These are phyloP conservation scores for Diaporthe batatas DNA, from an alignment of 2,329 filamentous ascomycete genomes.

Conservation along the genomic window DNA sequence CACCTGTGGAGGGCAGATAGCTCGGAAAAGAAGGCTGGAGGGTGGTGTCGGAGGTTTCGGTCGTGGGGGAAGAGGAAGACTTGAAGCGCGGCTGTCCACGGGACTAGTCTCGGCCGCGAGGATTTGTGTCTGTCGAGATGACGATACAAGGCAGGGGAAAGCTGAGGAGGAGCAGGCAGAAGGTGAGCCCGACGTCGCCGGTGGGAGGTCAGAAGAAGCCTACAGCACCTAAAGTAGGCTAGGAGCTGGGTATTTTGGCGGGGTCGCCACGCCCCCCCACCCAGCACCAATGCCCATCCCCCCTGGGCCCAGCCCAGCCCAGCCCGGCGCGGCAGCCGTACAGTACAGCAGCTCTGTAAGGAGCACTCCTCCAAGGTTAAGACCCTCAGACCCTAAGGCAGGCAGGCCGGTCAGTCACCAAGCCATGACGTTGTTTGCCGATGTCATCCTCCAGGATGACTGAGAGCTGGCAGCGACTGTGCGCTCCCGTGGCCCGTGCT, in stretches of 20 bases:
- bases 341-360: background rate
- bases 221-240: conserved; percentile 25
- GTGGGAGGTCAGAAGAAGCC: conserved; percentile 28
- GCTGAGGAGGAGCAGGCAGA: conserved; percentile 27
- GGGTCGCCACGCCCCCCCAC: conserved; percentile 30
- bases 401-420: conserved; percentile 7
- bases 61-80: background rate
- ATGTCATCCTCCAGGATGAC: conserved; percentile 28
- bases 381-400: background rate
- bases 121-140: conserved; percentile 2
- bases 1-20: conserved; percentile 15
- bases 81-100: background rate
- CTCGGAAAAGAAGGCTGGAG: conserved; percentile 7
- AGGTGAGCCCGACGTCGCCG: conserved; percentile 33
- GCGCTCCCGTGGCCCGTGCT: conserved; percentile 25
- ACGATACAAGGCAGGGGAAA: conserved; percentile 9
- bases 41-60: conserved; percentile 3
- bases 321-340: conserved; percentile 14
- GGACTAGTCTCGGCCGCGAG: background rate
- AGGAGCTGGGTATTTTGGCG: conserved; percentile 34
- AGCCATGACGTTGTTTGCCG: conserved; percentile 39
- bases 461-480: conserved; percentile 11
- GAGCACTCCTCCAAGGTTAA: conserved; percentile 17
- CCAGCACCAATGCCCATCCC: background rate
- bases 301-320: conserved; percentile 10